Conservation (phyloP, 2,329 filamentous ascomycete genomes). For the Colletotrichum melonis region DNA sequence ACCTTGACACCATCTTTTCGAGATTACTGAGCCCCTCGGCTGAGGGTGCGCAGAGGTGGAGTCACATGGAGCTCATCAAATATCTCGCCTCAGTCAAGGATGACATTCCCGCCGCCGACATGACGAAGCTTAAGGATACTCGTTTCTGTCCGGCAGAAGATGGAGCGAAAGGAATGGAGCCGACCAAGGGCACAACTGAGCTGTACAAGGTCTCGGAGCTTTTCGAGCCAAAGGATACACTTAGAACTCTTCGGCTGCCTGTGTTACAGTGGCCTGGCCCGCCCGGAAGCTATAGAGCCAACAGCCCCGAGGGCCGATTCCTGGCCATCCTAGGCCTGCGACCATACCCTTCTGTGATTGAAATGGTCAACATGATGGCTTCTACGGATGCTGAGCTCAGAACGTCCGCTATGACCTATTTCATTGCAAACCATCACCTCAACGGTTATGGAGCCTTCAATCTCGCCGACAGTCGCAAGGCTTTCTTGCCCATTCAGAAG, state of each 20-base stretch:
- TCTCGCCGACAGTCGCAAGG: conserved; percentile 63
- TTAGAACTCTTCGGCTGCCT: conserved; percentile 78
- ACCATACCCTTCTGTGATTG: conserved; percentile 75
- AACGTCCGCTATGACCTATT: conserved; percentile 81
- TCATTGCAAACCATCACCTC: conserved; percentile 80
- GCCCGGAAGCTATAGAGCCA: conserved; percentile 70
- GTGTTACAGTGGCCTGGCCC: conserved; percentile 84
- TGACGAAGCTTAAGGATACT: conserved; percentile 81
- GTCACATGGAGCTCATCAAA: conserved; percentile 92
- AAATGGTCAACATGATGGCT: conserved; percentile 83
- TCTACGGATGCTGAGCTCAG: conserved; percentile 69
- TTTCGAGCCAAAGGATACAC: conserved; percentile 79
- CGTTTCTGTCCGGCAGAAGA: conserved; percentile 85
- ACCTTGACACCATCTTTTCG: conserved; percentile 92
- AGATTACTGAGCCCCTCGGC: conserved; percentile 76
- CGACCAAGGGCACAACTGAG: conserved; percentile 60
- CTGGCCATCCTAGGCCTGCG: conserved; percentile 79
- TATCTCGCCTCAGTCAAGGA: conserved; percentile 91
- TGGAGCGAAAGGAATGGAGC: conserved; percentile 65
- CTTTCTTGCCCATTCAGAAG: conserved; percentile 80
- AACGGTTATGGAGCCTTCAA: conserved; percentile 80
- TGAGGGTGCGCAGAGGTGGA: conserved; percentile 77
- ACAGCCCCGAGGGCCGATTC: conserved; percentile 79
- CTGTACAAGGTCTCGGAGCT: conserved; percentile 82
- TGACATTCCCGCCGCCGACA: conserved; percentile 87